Evolutionary conservation across 164 flowering plant species (phyloP), one percentile per base, ranked within the genome.

Genomic region (Saururus chinensis): DNA sequence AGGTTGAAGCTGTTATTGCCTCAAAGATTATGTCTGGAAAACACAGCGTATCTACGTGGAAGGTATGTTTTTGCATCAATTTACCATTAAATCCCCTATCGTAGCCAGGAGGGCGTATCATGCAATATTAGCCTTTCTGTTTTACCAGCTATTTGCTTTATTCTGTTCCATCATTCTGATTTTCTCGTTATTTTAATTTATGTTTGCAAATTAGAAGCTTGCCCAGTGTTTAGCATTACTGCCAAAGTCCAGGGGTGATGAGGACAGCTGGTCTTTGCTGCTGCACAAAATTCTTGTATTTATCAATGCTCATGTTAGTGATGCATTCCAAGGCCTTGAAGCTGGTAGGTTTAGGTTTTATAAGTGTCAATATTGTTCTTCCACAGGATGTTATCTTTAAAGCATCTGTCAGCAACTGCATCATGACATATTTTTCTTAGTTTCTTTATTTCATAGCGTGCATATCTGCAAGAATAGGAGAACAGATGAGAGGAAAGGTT

Each of bases 221-320:
- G 84, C 80, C 49, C 57, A 71, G 66, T 80, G 84, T 70, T 79
- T 92, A 52, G 88, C 97, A 64, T 66, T 79, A 62, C 97, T 92
- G 60, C 95, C 98, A 40, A 83, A 75, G 70, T 73, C 88, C 19
- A 82, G 60, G 77, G 95, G 96, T 62, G 90, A 92, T 69, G 92
- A 80, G 57, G 84, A 70, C 40, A 81, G 84, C 78, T 92, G 98
- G 98, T 71, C 68, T 20, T 73, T 79, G 57, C 66, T 86, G 86
- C 79, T 92, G 88, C 83, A 81, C 64, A 92, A 83, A 70, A 79
- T 82, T 63, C 71, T 89, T 51, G 53, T 82, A n/a, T 68, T 75
- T 19, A 56, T 86, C 48, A 85, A 83, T 67, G 60, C 12, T 56
- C 73, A 76, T 57, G 66, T 92, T 66, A 82, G 73, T 74, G 81